Percentiles rank a stretch among this genome's conserved stretches.
phyloP scores from a whole-genome alignment of 1,284 basidiomycete genomes.

The Malassezia sp. region DNA sequence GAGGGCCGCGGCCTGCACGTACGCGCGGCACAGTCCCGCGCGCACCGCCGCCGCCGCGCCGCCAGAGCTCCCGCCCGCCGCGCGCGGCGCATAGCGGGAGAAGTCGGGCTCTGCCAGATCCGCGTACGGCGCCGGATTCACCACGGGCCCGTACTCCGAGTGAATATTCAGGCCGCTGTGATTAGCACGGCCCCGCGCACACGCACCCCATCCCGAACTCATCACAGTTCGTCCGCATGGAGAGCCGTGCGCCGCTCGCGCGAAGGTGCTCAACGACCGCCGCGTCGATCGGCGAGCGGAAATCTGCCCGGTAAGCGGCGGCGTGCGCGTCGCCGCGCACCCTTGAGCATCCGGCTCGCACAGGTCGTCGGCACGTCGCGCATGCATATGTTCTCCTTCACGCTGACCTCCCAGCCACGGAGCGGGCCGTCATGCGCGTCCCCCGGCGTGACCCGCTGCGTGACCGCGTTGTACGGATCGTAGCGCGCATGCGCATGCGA shows the following conservation, averaged over 20 bases:
- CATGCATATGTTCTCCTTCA: constrained; percentile 43
- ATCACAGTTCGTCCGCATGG: constrained; percentile 89
- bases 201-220: constrained; percentile 86
- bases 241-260: constrained; percentile 59
- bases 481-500: constrained; percentile 5
- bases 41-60: constrained; percentile 40
- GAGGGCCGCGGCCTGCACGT: not conserved
- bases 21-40: constrained; percentile 30
- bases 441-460: constrained; percentile 2
- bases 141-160: constrained; percentile 30
- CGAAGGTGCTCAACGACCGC: constrained; percentile 64
- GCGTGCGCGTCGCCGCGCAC: not conserved
- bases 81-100: not conserved
- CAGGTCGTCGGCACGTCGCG: constrained; percentile 23
- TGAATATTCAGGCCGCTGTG: constrained; percentile 23
- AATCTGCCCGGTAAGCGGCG: constrained; percentile 46
- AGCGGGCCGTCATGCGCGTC: constrained; percentile 13
- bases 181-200: not conserved
- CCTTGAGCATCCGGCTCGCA: constrained; percentile 33
- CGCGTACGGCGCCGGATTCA: constrained; percentile 23
- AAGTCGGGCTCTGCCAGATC: constrained; percentile 1
- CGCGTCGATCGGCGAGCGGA: constrained; percentile 71
- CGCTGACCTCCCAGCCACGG: constrained; percentile 25
- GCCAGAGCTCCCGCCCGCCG: constrained; percentile 49
- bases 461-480: constrained; percentile 26